Base-by-base conservation (phyloP, 2,329 filamentous ascomycete genomes). In the Spiromastix sp. region DNA sequence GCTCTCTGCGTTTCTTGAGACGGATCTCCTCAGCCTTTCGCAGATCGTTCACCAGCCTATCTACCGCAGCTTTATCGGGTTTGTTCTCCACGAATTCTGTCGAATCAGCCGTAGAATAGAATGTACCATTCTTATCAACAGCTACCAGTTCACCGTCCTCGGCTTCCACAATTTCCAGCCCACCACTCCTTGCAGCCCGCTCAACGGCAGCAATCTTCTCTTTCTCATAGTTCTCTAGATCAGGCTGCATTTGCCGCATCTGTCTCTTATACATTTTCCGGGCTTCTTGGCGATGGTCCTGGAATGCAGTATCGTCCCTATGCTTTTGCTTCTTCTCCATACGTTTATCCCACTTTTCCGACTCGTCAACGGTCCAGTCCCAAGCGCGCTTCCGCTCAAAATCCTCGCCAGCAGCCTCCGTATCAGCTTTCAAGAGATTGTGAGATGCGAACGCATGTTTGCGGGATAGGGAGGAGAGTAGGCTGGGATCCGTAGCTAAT, bases 321-420 rank as follows among this genome's bases (percentile, higher is more conserved):
- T 83, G 81, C 12, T 75, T 74, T 39, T 77, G 75, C 65, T 86
- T 93, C 71, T 93, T 93, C 52, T 81, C 83, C 57, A 93, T 66
- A 20, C 87, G 79, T 64, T 80, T 81, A 60, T 98, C 91, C 91
- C 91, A 98, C 47, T 74, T 77, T 64, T 95, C 91, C 48, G 78
- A 83, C 63, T 98, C 91, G 45, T 98, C 91, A 5, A 89, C 68
- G 1, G 91, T 98, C 84, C 91, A 98, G 64, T 96, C 91, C 91
- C 91, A 98, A 2, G 91, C 91, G 26, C 91, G 79, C 64, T 96
- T 95, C 47, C 91, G 83, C 69, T 98, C 91, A 54, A 96, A 98
- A 59, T 96, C 91, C 37, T 84, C 85, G 21, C 86, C 86, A 0
- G 72, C 68, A 12, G 84, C 85, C 57, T 87, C 84, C 2, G 86